phyloP scores from a whole-genome alignment of 352 stramenopile species.

The Phytophthora sp. region DNA sequence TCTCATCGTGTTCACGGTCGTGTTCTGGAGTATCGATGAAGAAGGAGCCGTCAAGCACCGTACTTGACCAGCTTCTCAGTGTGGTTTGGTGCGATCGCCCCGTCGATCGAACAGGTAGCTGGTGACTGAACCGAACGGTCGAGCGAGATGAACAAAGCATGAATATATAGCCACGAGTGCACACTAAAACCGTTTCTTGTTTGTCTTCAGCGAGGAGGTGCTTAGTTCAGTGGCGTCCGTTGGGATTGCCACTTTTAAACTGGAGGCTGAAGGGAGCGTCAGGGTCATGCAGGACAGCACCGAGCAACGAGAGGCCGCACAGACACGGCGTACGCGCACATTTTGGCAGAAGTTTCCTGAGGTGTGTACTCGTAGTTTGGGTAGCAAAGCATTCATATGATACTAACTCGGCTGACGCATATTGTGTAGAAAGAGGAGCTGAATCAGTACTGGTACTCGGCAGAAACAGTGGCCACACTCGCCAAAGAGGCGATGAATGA shows the following conservation, averaged over 20 bases:
- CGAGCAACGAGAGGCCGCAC: conserved; percentile 1
- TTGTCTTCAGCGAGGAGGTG: not conserved
- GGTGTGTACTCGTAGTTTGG: conserved; percentile 43
- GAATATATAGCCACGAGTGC: not conserved
- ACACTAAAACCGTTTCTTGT: conserved; percentile 15
- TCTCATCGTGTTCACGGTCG: not conserved
- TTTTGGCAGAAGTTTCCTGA: conserved; percentile 81
- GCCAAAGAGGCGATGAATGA: conserved; percentile 68
- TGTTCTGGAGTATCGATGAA: conserved; percentile 19
- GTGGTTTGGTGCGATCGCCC: conserved; percentile 28
- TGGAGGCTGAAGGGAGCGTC: not conserved
- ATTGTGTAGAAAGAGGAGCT: conserved; percentile 88
- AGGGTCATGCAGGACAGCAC: conserved; percentile 12
- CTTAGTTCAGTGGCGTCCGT: conserved; percentile 17
- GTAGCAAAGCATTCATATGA: no score
- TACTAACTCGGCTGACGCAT: not conserved
- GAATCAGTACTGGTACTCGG: conserved; percentile 98
- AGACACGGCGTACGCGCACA: conserved; percentile 28
- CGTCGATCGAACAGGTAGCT: conserved; percentile 23
- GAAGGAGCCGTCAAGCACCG: conserved; percentile 26
- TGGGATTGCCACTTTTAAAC: conserved; percentile 12
- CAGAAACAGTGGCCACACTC: conserved; percentile 83
- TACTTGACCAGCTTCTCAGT: conserved; percentile 32
- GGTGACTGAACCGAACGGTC: not conserved
- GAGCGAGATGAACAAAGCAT: conserved; percentile 17